Base-by-base conservation (phyloP, 441 rosid species). In the Euphorbia corollata region DNA sequence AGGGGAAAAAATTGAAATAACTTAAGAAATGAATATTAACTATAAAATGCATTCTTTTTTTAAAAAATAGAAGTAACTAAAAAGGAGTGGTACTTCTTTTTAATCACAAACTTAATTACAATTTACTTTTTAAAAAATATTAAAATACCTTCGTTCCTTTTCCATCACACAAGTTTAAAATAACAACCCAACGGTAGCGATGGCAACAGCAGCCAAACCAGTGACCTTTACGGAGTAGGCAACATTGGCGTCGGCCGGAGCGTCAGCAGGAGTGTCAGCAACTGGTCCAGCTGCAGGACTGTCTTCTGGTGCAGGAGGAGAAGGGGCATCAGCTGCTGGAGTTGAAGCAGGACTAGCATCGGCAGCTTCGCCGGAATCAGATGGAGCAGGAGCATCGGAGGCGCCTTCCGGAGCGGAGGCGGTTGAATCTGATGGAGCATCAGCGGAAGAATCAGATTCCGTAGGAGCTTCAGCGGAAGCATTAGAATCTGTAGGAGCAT, bases 161-260 rank as follows among this genome's bases (percentile, higher is more conserved):
- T 11, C 2, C 48, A 13, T 30, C 11, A 7, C 11, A 7, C 10
- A n/a, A 19, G 58, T 67, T 75, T 71, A 82, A 72, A 79, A 76
- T 71, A 71, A 72, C 60, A 82, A 67, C 64, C 71, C 72, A 66
- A 69, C 77, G 10, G 70, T 71, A 8, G 65, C 63, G 2, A 79
- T 77, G 8, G 73, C 82, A 15, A 47, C 71, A 64, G 60, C 75
- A 3, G 64, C 79, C 6, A 57, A 24, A 6, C 71, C 73, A 0
- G 86, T 77, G 61, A 75, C 56, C 66, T 78, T 71, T 47, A 82
- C 9, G 39, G 73, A 4, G n/a, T 71, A 56, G 34, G 75, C 77
- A 8, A 61, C 75, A 0, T n/a, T 45, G 30, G 87, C 71, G 13
- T 70, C 74, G 8, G 57, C 75, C 0, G 83, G 74, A 34, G 87